Evolutionary conservation across 192 early-diverging fungal species (phyloP).

Genomic region (Phlyctochytrium bullatum): DNA sequence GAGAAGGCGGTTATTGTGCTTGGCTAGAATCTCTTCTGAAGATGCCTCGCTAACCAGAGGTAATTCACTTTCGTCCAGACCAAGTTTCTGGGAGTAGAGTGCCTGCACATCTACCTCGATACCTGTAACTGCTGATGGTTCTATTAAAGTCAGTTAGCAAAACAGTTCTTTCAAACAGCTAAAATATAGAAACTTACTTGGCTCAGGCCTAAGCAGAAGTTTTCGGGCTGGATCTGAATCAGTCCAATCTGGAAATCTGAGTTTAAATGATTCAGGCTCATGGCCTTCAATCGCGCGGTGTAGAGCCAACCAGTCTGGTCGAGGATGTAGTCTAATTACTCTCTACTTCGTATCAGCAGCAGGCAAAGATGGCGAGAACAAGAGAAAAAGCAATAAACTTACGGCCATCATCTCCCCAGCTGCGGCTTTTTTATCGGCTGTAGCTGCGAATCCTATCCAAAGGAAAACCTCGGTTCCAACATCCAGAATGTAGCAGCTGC

Average conservation of each 20-base stretch:
- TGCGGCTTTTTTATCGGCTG: constrained; percentile 5
- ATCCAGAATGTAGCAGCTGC: constrained; percentile 47
- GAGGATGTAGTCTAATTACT: constrained; percentile 27
- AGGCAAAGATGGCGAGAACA: not conserved
- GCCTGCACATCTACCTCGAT: constrained; percentile 46
- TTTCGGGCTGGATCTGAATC: constrained; percentile 10
- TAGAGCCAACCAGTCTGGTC: constrained; percentile 45
- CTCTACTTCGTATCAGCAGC: constrained; percentile 25
- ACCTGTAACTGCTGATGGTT: not conserved
- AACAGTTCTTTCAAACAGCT: not conserved
- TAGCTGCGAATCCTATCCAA: constrained; percentile 45
- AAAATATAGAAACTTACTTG: not conserved
- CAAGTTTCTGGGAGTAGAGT: constrained; percentile 45
- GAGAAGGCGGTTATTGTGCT: constrained; percentile 35
- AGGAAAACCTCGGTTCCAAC: constrained; percentile 45
- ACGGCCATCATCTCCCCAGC: constrained; percentile 50
- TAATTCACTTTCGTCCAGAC: too few species aligned
- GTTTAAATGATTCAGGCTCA: constrained; percentile 52
- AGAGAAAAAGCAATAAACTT: not conserved
- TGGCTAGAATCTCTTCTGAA: constrained; percentile 24
- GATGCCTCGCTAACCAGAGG: too few species aligned
- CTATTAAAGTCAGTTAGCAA: constrained; percentile 8
- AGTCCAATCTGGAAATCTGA: constrained; percentile 49
- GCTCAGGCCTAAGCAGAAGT: not conserved
- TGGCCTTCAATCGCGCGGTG: constrained; percentile 29